Conservation (phyloP, 192 early-diverging fungal genomes). For the Thamnidium elegans region DNA sequence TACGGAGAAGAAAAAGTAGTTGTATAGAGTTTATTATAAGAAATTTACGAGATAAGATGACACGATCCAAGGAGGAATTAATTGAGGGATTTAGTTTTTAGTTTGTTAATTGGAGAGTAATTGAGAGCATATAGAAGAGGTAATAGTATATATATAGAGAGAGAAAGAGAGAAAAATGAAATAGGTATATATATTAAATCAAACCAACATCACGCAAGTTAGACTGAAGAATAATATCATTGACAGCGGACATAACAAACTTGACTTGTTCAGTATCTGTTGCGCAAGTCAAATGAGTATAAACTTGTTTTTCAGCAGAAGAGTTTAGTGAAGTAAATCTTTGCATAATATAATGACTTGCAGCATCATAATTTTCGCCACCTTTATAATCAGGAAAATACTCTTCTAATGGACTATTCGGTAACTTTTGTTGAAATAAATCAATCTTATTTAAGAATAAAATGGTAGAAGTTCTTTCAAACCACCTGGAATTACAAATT, state of each 20-base stretch:
- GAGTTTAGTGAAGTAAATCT: constrained; percentile 77
- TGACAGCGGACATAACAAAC: constrained; percentile 87
- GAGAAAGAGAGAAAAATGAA: no score
- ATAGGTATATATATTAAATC: constrained; percentile 31
- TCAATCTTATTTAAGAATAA: constrained; percentile 98
- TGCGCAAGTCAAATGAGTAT: constrained; percentile 84
- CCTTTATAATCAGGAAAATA: constrained; percentile 90
- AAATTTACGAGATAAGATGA: no score
- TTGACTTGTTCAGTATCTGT: constrained; percentile 83
- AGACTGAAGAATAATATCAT: constrained; percentile 85
- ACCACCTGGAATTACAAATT: constrained; percentile 96
- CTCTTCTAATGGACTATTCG: constrained; percentile 70
- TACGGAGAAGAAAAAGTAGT: no score
- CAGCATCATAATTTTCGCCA: constrained; percentile 67
- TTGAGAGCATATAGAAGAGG: no score
- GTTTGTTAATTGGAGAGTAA: no score
- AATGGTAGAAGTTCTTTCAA: constrained; percentile 92
- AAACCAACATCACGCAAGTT: constrained; percentile 78
- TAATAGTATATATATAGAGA: no score
- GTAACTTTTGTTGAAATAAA: constrained; percentile 88
- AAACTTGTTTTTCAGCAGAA: constrained; percentile 74
- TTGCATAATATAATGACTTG: constrained; percentile 72
- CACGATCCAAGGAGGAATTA: no score
- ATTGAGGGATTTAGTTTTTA: no score
- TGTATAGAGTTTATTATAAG: no score